Evolutionary conservation across 345 rosid species (phyloP).

Genomic region (Heritiera fomes): DNA sequence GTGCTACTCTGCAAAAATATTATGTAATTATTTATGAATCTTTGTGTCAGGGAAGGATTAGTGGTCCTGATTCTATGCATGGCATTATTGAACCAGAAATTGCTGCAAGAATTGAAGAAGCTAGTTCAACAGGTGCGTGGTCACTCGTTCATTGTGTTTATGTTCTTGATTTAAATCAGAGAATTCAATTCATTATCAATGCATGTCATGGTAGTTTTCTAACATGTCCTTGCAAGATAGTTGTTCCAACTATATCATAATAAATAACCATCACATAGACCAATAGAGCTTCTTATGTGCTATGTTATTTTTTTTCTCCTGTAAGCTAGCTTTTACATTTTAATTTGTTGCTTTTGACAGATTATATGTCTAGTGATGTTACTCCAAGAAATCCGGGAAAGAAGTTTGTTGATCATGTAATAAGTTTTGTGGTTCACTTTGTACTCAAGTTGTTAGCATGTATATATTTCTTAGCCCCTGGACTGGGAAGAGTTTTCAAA

Average conservation of each 20-base stretch:
- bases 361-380: conserved; percentile 32
- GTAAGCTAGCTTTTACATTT: conserved; percentile 10
- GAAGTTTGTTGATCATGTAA: conserved; percentile 37
- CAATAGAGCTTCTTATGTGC: not conserved
- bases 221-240: not conserved
- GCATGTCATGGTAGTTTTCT: not conserved
- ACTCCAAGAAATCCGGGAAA: conserved; percentile 35
- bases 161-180: conserved; percentile 8
- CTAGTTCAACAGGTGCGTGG: conserved; percentile 44
- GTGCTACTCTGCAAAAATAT: not conserved
- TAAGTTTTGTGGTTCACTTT: conserved; percentile 38
- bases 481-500: conserved; percentile 44
- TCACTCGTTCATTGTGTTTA: not conserved
- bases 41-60: conserved; percentile 35
- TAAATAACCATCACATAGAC: conserved; percentile 4
- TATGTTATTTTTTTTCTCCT: not conserved
- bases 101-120: conserved; percentile 35
- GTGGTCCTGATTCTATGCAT: conserved; percentile 17
- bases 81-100: conserved; percentile 33
- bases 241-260: not conserved
- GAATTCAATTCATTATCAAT: not conserved
- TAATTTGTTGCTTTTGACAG: conserved; percentile 44
- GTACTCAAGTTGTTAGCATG: conserved; percentile 52
- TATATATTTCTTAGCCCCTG: conserved; percentile 47
- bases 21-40: not conserved